Percentiles rank a stretch among this genome's conserved stretches.
These are phyloP conservation scores for Starmerella tilneyi DNA, from an alignment of 805 yeast species.

Conservation along the genomic window DNA sequence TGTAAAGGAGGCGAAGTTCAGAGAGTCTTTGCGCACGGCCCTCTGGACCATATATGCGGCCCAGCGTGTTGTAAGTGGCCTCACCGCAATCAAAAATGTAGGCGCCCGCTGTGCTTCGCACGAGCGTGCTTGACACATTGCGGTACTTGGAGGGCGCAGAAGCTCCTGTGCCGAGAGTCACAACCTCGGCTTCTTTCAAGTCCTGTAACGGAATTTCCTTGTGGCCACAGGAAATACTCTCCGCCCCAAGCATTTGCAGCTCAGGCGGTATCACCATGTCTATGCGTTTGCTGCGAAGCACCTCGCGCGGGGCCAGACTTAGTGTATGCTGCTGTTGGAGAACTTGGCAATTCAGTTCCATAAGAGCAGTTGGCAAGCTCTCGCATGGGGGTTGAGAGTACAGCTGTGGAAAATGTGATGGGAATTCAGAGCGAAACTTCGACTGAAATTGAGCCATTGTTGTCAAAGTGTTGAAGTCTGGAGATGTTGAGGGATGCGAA, in stretches of 20 bases:
- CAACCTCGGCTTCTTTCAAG: slow-evolving; percentile 38
- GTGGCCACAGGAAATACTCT: too few relatives aligned
- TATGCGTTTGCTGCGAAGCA: neutral
- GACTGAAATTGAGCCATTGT: slow-evolving; percentile 39
- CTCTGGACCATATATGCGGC: slow-evolving; percentile 48
- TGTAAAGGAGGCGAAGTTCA: slow-evolving; percentile 55
- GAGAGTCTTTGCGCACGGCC: slow-evolving; percentile 38
- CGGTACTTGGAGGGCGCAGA: slow-evolving; percentile 77
- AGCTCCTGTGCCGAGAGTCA: slow-evolving; percentile 87
- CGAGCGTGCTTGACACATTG: slow-evolving; percentile 71
- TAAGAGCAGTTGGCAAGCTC: slow-evolving; percentile 13
- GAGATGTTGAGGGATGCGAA: slow-evolving; percentile 58
- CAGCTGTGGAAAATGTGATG: slow-evolving; percentile 26
- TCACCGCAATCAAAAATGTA: slow-evolving; percentile 90
- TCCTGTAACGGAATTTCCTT: neutral
- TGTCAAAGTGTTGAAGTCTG: slow-evolving; percentile 50
- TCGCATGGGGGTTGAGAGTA: slow-evolving; percentile 17
- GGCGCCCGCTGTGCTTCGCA: slow-evolving; percentile 54
- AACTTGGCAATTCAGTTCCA: neutral
- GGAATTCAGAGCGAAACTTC: slow-evolving; percentile 26
- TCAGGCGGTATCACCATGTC: neutral
- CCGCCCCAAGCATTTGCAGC: too few relatives aligned
- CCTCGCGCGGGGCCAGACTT: slow-evolving; percentile 13
- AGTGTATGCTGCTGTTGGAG: slow-evolving; percentile 12
- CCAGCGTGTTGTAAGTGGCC: slow-evolving; percentile 65